phyloP scores from a whole-genome alignment of 108 stramenopile species.

The Chaetoceros tenuissimus region DNA sequence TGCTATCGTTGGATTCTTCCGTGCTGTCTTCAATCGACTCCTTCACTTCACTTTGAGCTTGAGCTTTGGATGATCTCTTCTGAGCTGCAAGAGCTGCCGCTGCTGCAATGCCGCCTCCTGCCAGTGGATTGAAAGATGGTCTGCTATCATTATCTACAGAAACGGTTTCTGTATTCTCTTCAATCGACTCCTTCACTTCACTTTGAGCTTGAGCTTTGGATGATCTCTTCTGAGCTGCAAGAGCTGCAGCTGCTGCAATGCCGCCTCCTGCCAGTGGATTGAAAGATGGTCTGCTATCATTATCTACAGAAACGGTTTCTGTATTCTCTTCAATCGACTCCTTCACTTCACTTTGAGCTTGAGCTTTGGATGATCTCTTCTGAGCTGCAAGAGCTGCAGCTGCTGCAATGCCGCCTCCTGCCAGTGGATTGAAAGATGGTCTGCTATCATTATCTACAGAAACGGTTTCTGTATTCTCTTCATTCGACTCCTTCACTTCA shows the following conservation, averaged over 20 bases:
- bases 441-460: background rate
- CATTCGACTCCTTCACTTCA: too few species aligned
- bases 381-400: slow-evolving; percentile 4
- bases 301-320: background rate
- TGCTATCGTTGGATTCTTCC: background rate
- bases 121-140: background rate
- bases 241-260: slow-evolving; percentile 3
- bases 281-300: background rate
- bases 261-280: background rate
- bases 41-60: background rate
- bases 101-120: background rate
- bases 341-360: background rate
- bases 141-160: background rate
- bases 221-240: background rate
- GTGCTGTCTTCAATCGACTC: background rate
- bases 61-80: background rate
- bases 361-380: background rate
- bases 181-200: too few species aligned
- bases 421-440: background rate
- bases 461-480: background rate
- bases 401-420: slow-evolving; percentile 1
- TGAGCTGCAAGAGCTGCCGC: slow-evolving; percentile 3
- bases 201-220: background rate
- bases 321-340: background rate
- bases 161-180: background rate